A percentile compares a stretch with the other conserved stretches of the same genome.
Conservation (phyloP, 164 flowering plant genomes). For the Litsea cubeba region DNA sequence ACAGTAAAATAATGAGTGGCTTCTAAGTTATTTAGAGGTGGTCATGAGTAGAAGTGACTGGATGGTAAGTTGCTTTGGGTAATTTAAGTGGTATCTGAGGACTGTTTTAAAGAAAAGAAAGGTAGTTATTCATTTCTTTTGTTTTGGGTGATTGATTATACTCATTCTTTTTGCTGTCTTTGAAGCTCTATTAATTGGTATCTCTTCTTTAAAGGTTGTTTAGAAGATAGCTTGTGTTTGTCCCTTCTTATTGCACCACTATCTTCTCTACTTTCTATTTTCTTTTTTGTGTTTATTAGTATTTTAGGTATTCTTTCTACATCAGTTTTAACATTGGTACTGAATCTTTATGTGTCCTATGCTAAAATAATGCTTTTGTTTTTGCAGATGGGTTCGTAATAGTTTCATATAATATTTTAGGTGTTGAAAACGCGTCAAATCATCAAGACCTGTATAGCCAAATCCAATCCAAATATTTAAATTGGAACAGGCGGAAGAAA, state of each 20-base stretch:
- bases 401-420: slow-evolving; percentile 82
- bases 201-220: not conserved
- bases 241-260: not conserved
- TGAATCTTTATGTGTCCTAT: not conserved
- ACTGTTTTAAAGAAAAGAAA: not conserved
- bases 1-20: no score
- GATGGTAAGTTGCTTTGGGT: not conserved
- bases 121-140: not conserved
- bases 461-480: slow-evolving; percentile 37
- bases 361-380: slow-evolving; percentile 9
- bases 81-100: not conserved
- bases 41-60: no score
- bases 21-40: no score
- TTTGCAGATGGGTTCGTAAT: slow-evolving; percentile 66
- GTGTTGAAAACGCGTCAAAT: slow-evolving; percentile 67
- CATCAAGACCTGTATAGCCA: slow-evolving; percentile 60
- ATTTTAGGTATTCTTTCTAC: not conserved
- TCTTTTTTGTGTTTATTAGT: not conserved
- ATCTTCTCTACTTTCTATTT: not conserved
- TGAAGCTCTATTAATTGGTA: not conserved
- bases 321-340: not conserved
- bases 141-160: not conserved
- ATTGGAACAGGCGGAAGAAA: slow-evolving; percentile 59
- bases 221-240: not conserved
- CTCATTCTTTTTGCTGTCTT: not conserved